Evolutionary conservation across 805 yeast genomes (phyloP).

Genomic region (Wickerhamiella nectarea): DNA sequence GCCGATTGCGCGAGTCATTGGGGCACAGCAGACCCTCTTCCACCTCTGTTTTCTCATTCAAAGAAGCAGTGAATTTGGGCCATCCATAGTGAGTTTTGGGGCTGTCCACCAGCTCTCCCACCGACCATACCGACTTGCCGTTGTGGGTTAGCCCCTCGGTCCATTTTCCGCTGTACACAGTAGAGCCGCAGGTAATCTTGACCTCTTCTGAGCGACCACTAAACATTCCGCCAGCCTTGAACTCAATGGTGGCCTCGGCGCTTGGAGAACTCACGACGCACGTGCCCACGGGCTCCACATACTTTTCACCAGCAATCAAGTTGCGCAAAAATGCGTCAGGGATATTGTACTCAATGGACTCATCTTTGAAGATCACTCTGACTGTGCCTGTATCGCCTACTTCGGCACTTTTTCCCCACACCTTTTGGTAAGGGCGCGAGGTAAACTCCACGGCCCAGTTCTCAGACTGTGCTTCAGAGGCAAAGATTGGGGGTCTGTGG

Average conservation of each 20-base stretch:
- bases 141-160: conserved; percentile 33
- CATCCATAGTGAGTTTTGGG: conserved; percentile 66
- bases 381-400: conserved; percentile 61
- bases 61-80: conserved; percentile 63
- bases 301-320: conserved; percentile 88
- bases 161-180: conserved; percentile 57
- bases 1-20: conserved; percentile 81
- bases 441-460: conserved; percentile 42
- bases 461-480: conserved; percentile 57
- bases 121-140: conserved; percentile 47
- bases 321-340: conserved; percentile 77
- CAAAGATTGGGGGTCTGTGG: conserved; percentile 80
- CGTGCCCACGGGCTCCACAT: conserved; percentile 69
- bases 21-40: conserved; percentile 59
- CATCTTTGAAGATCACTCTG: conserved; percentile 50
- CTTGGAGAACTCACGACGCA: conserved; percentile 51
- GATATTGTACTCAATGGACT: conserved; percentile 60
- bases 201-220: conserved; percentile 68
- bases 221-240: conserved; percentile 74
- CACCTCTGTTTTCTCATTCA: conserved; percentile 64
- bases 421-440: conserved; percentile 53
- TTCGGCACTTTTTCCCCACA: conserved; percentile 92
- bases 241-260: conserved; percentile 64
- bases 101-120: conserved; percentile 47
- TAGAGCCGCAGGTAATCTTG: conserved; percentile 24